These are phyloP conservation scores for Cronartium quercuum DNA, from an alignment of 1,284 basidiomycete genomes.

Conservation along the genomic window DNA sequence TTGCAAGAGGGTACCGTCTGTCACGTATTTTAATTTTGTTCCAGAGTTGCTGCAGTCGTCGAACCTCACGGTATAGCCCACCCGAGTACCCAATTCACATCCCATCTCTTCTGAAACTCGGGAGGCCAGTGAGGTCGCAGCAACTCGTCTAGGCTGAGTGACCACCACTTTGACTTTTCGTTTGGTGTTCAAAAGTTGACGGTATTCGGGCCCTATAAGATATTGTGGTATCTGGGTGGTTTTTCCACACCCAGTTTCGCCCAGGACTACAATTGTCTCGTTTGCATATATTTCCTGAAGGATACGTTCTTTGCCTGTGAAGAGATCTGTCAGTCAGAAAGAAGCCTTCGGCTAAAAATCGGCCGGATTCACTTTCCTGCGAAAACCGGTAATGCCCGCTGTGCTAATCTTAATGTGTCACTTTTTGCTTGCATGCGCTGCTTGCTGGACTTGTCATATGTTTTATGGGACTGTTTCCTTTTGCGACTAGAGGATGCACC, in stretches of 20 bases:
- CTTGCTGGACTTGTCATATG: neutral
- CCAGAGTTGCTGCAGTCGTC: slow-evolving; percentile 63
- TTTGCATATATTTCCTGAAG: slow-evolving; percentile 66
- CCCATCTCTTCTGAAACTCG: slow-evolving; percentile 83
- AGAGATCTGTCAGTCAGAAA: neutral
- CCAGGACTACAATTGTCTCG: slow-evolving; percentile 84
- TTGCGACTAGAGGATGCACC: neutral
- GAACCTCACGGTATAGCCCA: slow-evolving; percentile 94
- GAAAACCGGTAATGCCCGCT: slow-evolving; percentile 24
- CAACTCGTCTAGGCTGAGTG: slow-evolving; percentile 89
- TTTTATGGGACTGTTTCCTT: neutral
- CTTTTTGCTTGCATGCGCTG: slow-evolving; percentile 9
- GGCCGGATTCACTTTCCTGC: neutral
- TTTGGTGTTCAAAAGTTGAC: slow-evolving; percentile 60
- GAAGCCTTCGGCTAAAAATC: neutral
- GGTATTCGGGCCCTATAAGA: slow-evolving; percentile 60
- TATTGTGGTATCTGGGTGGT: slow-evolving; percentile 94
- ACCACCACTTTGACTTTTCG: slow-evolving; percentile 58
- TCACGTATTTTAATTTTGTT: slow-evolving; percentile 88
- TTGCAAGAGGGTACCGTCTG: slow-evolving; percentile 91
- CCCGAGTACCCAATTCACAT: slow-evolving; percentile 61
- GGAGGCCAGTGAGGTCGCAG: slow-evolving; percentile 81
- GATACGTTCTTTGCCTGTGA: slow-evolving; percentile 66
- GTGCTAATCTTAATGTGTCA: slow-evolving; percentile 5
- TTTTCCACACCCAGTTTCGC: slow-evolving; percentile 96